Percentiles rank a stretch among this genome's conserved stretches.
phyloP scores from a whole-genome alignment of 108 stramenopile species.

The Nannochloropsis salina region DNA sequence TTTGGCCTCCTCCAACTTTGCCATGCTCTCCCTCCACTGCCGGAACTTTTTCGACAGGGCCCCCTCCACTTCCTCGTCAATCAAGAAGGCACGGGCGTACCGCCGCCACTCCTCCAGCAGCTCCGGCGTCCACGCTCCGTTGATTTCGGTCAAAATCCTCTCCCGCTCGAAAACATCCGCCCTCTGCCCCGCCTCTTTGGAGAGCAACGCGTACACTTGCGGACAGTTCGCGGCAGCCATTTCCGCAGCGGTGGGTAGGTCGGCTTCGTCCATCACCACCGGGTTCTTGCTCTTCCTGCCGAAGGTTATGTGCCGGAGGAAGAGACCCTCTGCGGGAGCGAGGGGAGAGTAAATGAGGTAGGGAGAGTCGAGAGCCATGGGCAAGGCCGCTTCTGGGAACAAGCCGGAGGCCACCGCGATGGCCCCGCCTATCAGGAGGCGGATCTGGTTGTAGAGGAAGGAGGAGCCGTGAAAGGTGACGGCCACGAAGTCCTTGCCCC shows the following conservation, averaged over 20 bases:
- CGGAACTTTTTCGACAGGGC: not conserved
- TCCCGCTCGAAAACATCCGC: not conserved
- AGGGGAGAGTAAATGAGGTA: slow-evolving; percentile 31
- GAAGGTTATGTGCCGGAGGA: slow-evolving; percentile 21
- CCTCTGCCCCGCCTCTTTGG: not conserved
- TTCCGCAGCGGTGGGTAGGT: not conserved
- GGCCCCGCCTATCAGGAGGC: slow-evolving; percentile 37
- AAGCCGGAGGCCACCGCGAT: slow-evolving; percentile 34
- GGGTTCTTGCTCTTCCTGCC: not conserved
- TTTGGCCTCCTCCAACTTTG: not conserved
- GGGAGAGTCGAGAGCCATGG: slow-evolving; percentile 28
- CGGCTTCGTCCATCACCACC: not conserved
- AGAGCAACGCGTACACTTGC: not conserved
- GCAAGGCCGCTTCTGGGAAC: slow-evolving; percentile 21
- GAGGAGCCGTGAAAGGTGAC: slow-evolving; percentile 21
- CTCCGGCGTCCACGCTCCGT: not conserved
- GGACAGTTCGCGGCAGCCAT: not conserved
- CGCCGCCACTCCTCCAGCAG: not conserved
- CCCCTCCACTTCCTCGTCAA: not conserved
- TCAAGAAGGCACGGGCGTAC: not conserved
- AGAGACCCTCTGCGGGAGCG: slow-evolving; percentile 36
- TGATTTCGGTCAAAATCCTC: not conserved
- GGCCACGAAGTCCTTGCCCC: slow-evolving; percentile 36
- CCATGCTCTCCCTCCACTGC: not conserved
- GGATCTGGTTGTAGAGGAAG: slow-evolving; percentile 32